Evolutionary conservation across 441 rosid species (phyloP).

Genomic region (Populus hybrid): DNA sequence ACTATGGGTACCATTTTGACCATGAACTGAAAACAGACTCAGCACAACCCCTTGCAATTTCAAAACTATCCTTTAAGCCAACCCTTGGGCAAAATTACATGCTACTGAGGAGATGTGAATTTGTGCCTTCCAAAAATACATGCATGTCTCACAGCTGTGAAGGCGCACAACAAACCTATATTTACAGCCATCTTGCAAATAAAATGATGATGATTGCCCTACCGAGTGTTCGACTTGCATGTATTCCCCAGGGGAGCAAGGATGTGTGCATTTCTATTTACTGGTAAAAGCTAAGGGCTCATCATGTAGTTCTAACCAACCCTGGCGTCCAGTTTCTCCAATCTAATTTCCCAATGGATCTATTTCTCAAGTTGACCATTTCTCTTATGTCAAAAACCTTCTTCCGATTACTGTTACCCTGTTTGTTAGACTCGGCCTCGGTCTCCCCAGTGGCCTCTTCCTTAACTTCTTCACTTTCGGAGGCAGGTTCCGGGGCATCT

Average conservation of each 20-base stretch:
- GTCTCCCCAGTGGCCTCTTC: conserved; percentile 44
- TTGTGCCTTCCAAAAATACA: not conserved
- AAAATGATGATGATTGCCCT: no score
- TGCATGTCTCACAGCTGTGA: conserved; percentile 4
- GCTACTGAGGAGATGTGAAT: no score
- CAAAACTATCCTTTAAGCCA: no score
- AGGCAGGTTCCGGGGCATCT: conserved; percentile 23
- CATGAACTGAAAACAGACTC: no score
- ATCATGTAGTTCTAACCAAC: conserved; percentile 66
- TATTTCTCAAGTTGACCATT: conserved; percentile 65
- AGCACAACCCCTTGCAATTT: no score
- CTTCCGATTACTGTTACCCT: conserved; percentile 47
- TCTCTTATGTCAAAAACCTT: conserved; percentile 70
- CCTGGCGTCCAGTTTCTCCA: conserved; percentile 98
- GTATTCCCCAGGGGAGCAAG: not conserved
- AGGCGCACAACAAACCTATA: conserved; percentile 12
- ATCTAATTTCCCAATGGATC: conserved; percentile 79
- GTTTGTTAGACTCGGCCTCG: conserved; percentile 46
- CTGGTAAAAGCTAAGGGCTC: conserved; percentile 4
- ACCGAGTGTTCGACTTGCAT: no score
- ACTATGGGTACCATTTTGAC: no score
- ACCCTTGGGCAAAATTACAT: no score
- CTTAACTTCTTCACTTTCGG: conserved; percentile 43
- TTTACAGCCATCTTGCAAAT: conserved; percentile 33
- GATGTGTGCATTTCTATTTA: not conserved